A percentile compares a stretch with the other conserved stretches of the same genome.
phyloP scores from a whole-genome alignment of 2,329 filamentous ascomycete species.

The Microsporum canis region DNA sequence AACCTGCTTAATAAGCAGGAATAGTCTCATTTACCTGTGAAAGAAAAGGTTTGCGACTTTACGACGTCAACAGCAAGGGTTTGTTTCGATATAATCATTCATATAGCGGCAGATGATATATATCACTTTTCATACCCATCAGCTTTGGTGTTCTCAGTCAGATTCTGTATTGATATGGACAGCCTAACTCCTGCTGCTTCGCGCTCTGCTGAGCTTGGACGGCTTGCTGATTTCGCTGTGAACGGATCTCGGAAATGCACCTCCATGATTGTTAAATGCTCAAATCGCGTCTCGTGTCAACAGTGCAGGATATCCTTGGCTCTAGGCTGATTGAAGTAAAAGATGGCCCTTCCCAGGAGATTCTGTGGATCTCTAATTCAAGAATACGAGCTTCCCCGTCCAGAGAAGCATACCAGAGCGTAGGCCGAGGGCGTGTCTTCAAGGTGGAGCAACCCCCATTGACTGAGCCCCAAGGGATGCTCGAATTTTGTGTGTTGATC shows the following conservation, averaged over 20 bases:
- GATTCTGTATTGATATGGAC: too few relatives aligned
- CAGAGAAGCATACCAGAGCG: neutral
- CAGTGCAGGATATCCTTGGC: neutral
- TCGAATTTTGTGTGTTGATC: neutral
- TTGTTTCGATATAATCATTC: too few relatives aligned
- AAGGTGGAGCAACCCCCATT: neutral
- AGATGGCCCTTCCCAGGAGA: neutral
- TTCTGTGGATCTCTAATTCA: neutral
- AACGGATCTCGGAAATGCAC: neutral
- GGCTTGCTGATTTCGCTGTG: neutral
- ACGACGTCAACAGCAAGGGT: too few relatives aligned
- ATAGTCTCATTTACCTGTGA: too few relatives aligned
- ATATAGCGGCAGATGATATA: too few relatives aligned
- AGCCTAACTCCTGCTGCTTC: too few relatives aligned
- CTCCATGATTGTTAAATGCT: neutral
- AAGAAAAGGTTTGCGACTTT: too few relatives aligned
- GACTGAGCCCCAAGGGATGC: neutral
- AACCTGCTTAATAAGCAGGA: too few relatives aligned
- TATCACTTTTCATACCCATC: too few relatives aligned
- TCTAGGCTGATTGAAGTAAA: neutral
- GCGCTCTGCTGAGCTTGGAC: neutral
- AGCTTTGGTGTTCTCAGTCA: too few relatives aligned
- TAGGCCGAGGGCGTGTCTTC: neutral
- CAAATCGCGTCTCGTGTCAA: neutral
- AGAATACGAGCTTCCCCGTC: neutral